These are phyloP conservation scores for Solanum lignicaule DNA, from an alignment of 257 asterid genomes.

Conservation along the genomic window DNA sequence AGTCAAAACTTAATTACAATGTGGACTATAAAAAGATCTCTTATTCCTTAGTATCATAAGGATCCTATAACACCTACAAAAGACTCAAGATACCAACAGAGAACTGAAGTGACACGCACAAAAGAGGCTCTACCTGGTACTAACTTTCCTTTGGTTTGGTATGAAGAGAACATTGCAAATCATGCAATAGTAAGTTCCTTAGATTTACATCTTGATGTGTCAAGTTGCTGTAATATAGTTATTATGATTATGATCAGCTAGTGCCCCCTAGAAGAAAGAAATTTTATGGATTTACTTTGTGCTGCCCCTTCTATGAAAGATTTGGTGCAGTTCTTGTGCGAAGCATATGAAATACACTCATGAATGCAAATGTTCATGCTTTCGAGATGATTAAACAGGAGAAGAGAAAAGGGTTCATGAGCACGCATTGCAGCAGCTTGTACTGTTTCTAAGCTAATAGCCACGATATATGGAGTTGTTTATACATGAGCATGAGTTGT, in stretches of 20 bases:
- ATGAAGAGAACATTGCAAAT: background rate
- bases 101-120: background rate
- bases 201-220: background rate
- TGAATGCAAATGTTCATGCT: background rate
- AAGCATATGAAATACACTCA: background rate
- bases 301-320: background rate
- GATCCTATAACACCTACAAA: background rate
- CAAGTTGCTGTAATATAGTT: background rate
- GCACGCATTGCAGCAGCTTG: background rate
- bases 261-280: background rate
- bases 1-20: background rate
- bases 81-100: background rate
- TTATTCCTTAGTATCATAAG: background rate
- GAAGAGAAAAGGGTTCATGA: background rate
- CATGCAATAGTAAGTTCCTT: background rate
- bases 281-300: background rate
- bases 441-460: background rate
- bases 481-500: background rate
- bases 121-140: background rate
- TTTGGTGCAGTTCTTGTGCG: background rate
- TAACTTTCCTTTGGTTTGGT: background rate
- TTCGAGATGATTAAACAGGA: background rate
- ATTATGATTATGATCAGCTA: background rate
- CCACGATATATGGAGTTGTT: background rate
- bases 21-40: background rate